Evolutionary conservation across 305 asterid species (phyloP), one percentile per base, ranked within the genome.

Genomic region (Lippia alba): DNA sequence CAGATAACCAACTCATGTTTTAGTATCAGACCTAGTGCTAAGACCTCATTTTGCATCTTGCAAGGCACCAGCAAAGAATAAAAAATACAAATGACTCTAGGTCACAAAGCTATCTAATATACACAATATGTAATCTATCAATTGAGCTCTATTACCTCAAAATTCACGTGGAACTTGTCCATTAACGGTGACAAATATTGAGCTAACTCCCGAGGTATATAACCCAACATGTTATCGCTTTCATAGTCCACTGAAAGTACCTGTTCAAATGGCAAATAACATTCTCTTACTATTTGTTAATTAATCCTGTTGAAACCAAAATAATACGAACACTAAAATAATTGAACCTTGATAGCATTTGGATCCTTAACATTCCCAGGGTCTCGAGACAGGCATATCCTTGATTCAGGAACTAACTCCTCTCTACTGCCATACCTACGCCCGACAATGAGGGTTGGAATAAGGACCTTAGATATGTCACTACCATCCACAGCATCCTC

Each of bases 131-230:
- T 64, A 45, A 1, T 24, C 48, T 55, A 57, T 20, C 36, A 64
- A 34, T 15, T 56, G 19, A 48, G 44, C 15, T 63, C 40, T 2
- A 45, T 67, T 87, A 94, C 98, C 98, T 91, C 89, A 76, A 91
- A 91, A 59, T 49, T 76, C 70, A 91, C 66, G 76, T 72, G 64
- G 76, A 89, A 89, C 81, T 80, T 83, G 81, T 85, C 96, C 19
- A 91, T 85, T 72, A 94, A 65, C 80, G 97, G 94, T 57, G 97
- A 85, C 59, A 94, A 76, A 73, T 77, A 78, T 53, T 80, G 91
- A 55, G 97, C 92, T 71, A 94, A 76, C 71, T 86, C 94, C 74
- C 94, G 86, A 2, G 96, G 97, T 59, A 94, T 78, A 79, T 88
- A 91, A 69, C 99, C 99, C 72, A 94, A 75, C 68, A 81, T 72